A percentile compares a stretch with the other conserved stretches of the same genome.
These are phyloP conservation scores for Blumeriella jaapii DNA, from an alignment of 2,329 filamentous ascomycete species.

Conservation along the genomic window DNA sequence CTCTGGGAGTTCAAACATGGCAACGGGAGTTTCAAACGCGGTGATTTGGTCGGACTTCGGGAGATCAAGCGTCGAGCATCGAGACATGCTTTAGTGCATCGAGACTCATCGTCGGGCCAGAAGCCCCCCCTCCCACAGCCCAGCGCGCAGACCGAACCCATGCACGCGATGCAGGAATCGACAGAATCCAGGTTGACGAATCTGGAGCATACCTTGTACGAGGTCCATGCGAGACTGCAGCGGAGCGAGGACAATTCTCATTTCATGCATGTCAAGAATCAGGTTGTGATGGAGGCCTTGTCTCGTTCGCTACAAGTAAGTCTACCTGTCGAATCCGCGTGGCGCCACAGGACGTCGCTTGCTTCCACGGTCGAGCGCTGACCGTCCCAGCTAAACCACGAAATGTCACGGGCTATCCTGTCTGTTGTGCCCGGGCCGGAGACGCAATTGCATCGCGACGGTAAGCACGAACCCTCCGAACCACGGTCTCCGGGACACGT, in stretches of 20 bases:
- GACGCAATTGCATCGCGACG: constrained; percentile 67
- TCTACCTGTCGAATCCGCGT: neutral
- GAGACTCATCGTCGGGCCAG: constrained; percentile 72
- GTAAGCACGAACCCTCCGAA: constrained; percentile 39
- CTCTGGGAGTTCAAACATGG: constrained; percentile 99
- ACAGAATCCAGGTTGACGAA: constrained; percentile 62
- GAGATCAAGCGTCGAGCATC: constrained; percentile 95
- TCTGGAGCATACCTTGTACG: constrained; percentile 74
- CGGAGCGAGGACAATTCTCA: constrained; percentile 76
- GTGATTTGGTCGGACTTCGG: constrained; percentile 77
- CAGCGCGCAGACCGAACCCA: constrained; percentile 73
- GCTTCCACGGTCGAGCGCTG: neutral
- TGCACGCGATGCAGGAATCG: constrained; percentile 59
- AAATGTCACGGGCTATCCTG: constrained; percentile 65
- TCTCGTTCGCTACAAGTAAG: constrained; percentile 56
- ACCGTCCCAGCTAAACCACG: constrained; percentile 62
- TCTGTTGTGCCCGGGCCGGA: constrained; percentile 65
- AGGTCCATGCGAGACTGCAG: constrained; percentile 63
- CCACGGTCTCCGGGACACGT: neutral
- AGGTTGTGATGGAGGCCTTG: constrained; percentile 71
- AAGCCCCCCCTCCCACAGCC: constrained; percentile 67
- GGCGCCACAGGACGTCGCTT: neutral
- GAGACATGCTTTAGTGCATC: constrained; percentile 82
- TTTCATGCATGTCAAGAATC: constrained; percentile 69
- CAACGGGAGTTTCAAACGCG: constrained; percentile 91